Evolutionary conservation across 257 asterid genomes (phyloP).

Genomic region (Catharanthus roseus): DNA sequence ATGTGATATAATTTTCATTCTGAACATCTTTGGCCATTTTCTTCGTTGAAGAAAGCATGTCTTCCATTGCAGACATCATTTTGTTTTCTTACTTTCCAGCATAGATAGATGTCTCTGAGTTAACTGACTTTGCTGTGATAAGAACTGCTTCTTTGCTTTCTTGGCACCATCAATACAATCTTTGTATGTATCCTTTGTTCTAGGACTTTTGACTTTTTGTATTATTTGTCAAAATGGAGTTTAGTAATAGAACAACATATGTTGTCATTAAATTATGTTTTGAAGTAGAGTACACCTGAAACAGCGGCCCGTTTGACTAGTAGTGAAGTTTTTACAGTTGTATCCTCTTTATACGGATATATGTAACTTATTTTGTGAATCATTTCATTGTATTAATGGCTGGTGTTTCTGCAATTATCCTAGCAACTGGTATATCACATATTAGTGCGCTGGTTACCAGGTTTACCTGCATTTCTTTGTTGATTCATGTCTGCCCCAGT

Average conservation of each 20-base stretch:
- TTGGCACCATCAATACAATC: too few relatives aligned
- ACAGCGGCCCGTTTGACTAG: too few relatives aligned
- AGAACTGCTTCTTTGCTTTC: neutral
- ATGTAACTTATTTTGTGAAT: neutral
- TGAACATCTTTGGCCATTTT: neutral
- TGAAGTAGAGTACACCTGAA: too few relatives aligned
- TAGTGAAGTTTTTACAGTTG: neutral
- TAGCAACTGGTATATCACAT: neutral
- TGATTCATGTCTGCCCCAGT: neutral
- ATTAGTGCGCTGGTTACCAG: neutral
- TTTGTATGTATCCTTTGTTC: too few relatives aligned
- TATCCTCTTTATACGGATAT: neutral
- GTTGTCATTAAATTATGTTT: neutral
- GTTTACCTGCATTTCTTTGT: neutral
- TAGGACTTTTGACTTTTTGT: too few relatives aligned
- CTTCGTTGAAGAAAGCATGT: neutral
- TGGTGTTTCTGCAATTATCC: neutral
- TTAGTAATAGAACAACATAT: neutral
- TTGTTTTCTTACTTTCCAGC: neutral
- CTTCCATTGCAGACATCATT: too few relatives aligned
- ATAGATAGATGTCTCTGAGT: neutral
- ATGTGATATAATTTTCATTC: neutral
- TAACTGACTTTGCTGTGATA: neutral
- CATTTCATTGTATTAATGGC: too few relatives aligned
- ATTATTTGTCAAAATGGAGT: neutral